Base-by-base conservation (phyloP, 805 yeast genomes). In the Saturnispora quitensis region DNA sequence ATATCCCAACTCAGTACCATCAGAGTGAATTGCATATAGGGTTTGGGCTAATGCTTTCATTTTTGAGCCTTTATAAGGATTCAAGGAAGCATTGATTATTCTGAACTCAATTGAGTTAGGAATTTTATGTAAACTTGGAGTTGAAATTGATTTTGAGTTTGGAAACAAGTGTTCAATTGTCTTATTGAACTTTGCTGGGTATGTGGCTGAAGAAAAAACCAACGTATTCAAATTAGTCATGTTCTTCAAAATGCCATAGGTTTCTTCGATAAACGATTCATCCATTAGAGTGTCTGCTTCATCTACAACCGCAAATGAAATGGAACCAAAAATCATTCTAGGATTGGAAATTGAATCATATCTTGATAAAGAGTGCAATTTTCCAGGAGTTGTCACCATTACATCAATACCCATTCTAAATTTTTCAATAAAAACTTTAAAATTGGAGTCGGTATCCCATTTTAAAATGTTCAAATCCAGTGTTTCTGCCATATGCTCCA, bases 251-350 rank as follows among this genome's bases (percentile, higher is more conserved):
- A 79, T 76, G 2, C 71, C 65, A 55, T 79, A 75, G 2, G 96
- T 86, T 47, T 80, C 82, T 25, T 75, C 74, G 10, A 82, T 66
- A 76, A 89, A 90, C 0, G 93, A 83, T 49, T 80, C 77, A 63
- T 90, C 96, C 81, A 90, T 75, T 51, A 91, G 69, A 0, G 96
- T 86, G 67, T 91, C 99, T 0, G 99, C 98, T 66, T 91, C 99
- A 64, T 91, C 99, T 13, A 86, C 77, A 2, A 87, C 91, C 44
- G 85, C 73, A 60, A 76, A 84, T 27, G 74, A 73, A 5, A 84
- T 80, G 13, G 70, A 64, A 45, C 66, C 66, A 54, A 78, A 69
- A 24, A 69, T 60, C 36, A 73, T 65, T 55, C 67, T 71, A 4
- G 69, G 64, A 49, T 61, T 58, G 7, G 60, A 58, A 28, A 68